Evolutionary conservation across 2,329 filamentous ascomycete genomes (phyloP).

Genomic region (Penicillium decumbens): DNA sequence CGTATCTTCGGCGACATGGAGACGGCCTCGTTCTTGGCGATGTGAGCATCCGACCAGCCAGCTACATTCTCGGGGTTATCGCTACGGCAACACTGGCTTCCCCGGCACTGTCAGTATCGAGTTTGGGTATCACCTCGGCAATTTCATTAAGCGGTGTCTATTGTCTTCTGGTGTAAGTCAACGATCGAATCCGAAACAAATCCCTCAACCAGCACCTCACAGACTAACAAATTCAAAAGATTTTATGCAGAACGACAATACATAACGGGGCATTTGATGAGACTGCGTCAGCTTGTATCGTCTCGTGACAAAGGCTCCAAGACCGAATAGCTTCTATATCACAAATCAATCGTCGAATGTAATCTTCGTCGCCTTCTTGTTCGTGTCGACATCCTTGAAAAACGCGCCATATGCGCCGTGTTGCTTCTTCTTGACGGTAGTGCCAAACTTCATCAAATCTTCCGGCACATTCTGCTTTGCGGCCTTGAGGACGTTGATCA

Average conservation of each 20-base stretch:
- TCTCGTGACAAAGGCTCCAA: constrained; percentile 18
- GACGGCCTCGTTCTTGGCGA: constrained; percentile 40
- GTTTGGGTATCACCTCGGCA: constrained; percentile 43
- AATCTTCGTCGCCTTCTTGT: constrained; percentile 84
- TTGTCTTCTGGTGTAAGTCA: constrained; percentile 57
- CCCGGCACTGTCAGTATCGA: constrained; percentile 11
- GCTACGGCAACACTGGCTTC: constrained; percentile 42
- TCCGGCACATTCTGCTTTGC: constrained; percentile 89
- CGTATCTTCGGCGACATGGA: constrained; percentile 55
- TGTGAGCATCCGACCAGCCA: constrained; percentile 45
- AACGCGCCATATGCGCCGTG: constrained; percentile 95
- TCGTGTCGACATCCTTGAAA: constrained; percentile 82
- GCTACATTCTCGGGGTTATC: constrained; percentile 44
- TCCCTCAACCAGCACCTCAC: constrained; percentile 17
- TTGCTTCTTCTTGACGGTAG: constrained; percentile 97
- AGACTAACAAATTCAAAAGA: constrained; percentile 23
- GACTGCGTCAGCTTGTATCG: constrained; percentile 17
- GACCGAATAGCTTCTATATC: constrained; percentile 14
- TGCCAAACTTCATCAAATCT: constrained; percentile 88
- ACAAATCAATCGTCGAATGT: constrained; percentile 63
- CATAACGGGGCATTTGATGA: constrained; percentile 25
- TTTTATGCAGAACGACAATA: constrained; percentile 35
- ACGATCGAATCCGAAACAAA: not conserved
- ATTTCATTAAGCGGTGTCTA: constrained; percentile 51
- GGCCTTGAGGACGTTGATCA: constrained; percentile 93